Base-by-base conservation (phyloP, 768 basidiomycete species). In the Leucogyrophana mollusca region DNA sequence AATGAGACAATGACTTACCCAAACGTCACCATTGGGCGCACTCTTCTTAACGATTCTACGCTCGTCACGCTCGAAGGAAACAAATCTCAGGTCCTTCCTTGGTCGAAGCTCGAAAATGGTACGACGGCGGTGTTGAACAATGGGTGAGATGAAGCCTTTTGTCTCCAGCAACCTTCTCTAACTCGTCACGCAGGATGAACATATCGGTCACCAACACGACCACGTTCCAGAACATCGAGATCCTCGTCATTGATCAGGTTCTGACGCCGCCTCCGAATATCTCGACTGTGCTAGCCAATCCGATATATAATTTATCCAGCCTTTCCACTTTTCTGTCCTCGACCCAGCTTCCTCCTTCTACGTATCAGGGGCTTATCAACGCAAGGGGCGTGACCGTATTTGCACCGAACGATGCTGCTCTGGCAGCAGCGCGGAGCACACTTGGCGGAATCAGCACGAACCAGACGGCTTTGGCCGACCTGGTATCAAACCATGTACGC, bases 351-450 rank as follows among this genome's bases (percentile, higher is more conserved):
- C 17, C 44, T 22, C 50, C 40, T 35, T 34, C 60, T 16, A 2
- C 61, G 47, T 50, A 66, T 18, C 43, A 66, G 44, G 44, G 36
- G 61, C 41, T 62, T 79, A 21, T 57, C 25, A 55, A 62, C 1
- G 62, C 74, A 1, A 60, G 51, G 20, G 88, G 86, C 2, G 71
- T 83, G 49, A 90, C 88, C 1, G 51, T 88, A 33, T 88, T 90
- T 56, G 77, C 81, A 3, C 87, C 88, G 7, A 73, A 65, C 47
- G 71, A 83, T 53, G 61, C 62, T 4, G 85, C 79, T 5, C 45
- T 87, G 24, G 56, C 56, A 32, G 60, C 66, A 0, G 67, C 70
- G 0, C 62, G 67, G 23, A 59, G 69, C 34, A 47, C 56, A 3
- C 52, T 72, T 40, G 33, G 68, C 23, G 44, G 66, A 27, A 50